Evolutionary conservation across 768 basidiomycete species (phyloP).

Genomic region (Xerocomus spinulosus): DNA sequence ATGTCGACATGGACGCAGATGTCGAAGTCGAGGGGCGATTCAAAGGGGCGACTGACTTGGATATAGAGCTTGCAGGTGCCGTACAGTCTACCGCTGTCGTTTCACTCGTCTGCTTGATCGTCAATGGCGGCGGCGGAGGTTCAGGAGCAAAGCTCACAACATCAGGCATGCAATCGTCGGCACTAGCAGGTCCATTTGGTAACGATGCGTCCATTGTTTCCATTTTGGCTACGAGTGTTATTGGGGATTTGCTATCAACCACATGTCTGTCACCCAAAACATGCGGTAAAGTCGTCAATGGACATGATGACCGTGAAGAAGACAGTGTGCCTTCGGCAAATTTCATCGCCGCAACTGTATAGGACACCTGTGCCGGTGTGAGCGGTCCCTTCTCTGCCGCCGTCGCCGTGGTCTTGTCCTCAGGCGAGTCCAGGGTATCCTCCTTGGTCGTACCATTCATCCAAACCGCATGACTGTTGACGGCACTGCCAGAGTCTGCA

Average conservation of each 20-base stretch:
- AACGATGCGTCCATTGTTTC: constrained; percentile 23
- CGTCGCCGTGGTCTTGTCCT: neutral
- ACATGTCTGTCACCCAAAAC: neutral
- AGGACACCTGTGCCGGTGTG: neutral
- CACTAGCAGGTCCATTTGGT: constrained; percentile 14
- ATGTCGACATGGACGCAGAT: constrained; percentile 18
- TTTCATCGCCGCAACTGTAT: neutral
- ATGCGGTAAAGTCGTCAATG: constrained; percentile 1
- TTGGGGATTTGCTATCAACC: constrained; percentile 2
- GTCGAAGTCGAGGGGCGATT: constrained; percentile 11
- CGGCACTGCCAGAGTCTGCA: neutral
- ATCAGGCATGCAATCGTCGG: constrained; percentile 18
- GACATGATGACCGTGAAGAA: neutral
- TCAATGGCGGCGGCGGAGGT: constrained; percentile 31
- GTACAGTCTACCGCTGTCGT: constrained; percentile 1
- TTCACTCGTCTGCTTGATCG: constrained; percentile 18
- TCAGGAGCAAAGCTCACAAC: constrained; percentile 28
- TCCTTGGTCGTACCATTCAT: constrained; percentile 7
- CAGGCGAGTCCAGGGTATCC: neutral
- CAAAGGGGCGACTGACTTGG: neutral
- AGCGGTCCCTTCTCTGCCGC: neutral
- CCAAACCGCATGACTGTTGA: constrained; percentile 10
- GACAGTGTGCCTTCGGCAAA: neutral
- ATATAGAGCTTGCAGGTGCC: neutral
- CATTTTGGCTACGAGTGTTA: constrained; percentile 21